Percentiles rank a stretch among this genome's conserved stretches.
These are phyloP conservation scores for Chaetoscypha palmicola DNA, from an alignment of 2,329 filamentous ascomycete genomes.

Conservation along the genomic window DNA sequence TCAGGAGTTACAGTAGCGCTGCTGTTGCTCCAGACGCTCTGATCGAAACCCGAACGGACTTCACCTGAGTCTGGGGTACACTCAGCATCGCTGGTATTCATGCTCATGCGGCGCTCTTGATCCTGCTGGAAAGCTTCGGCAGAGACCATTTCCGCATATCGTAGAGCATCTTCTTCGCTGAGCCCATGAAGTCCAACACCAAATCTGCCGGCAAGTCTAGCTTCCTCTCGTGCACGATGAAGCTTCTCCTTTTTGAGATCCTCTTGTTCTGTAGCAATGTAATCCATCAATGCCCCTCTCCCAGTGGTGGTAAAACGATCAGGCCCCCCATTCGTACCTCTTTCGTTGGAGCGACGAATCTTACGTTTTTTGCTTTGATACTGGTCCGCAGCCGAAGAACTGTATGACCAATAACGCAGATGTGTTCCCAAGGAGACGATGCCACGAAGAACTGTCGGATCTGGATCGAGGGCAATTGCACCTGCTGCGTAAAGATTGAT, in stretches of 20 bases:
- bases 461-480: constrained; percentile 79
- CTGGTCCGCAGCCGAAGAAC: constrained; percentile 67
- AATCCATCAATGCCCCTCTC: constrained; percentile 65
- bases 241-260: constrained; percentile 71
- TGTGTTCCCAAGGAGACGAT: constrained; percentile 82
- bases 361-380: constrained; percentile 73
- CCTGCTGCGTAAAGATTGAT: constrained; percentile 76
- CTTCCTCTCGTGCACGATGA: constrained; percentile 58
- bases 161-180: constrained; percentile 58
- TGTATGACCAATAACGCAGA: constrained; percentile 90
- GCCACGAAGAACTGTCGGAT: constrained; percentile 77
- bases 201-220: constrained; percentile 70
- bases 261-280: constrained; percentile 78
- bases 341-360: constrained; percentile 54
- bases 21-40: constrained; percentile 31
- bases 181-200: constrained; percentile 69
- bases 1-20: constrained; percentile 49
- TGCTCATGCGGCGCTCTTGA: constrained; percentile 45
- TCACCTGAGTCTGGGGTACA: constrained; percentile 43
- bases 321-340: constrained; percentile 49
- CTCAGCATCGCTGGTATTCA: constrained; percentile 37
- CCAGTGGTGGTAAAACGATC: constrained; percentile 55
- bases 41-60: constrained; percentile 24
- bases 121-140: constrained; percentile 52
- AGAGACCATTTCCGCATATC: constrained; percentile 60